These are phyloP conservation scores for Dichotomocladium elegans DNA, from an alignment of 371 early-diverging fungal genomes.

Conservation along the genomic window DNA sequence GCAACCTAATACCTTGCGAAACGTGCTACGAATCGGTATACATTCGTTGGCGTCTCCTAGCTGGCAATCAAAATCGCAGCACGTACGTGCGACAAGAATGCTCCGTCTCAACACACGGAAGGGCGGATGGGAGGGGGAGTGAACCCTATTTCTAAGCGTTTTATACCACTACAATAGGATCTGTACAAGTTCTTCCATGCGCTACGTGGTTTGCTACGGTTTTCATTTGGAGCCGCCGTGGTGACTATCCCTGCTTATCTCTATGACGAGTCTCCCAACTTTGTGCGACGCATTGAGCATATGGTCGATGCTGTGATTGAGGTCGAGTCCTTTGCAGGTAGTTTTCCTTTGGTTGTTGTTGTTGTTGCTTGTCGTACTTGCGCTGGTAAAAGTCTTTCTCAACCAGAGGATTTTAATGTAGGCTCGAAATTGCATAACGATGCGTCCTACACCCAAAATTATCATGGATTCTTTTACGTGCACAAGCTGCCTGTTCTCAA, in stretches of 20 bases:
- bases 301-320: slow-evolving; percentile 84
- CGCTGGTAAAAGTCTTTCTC: too few species aligned
- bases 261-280: slow-evolving; percentile 54
- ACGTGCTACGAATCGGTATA: slow-evolving; percentile 74
- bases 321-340: slow-evolving; percentile 91
- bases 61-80: slow-evolving; percentile 62
- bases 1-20: slow-evolving; percentile 43
- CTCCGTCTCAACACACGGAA: neutral
- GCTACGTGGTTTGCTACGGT: slow-evolving; percentile 73
- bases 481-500: slow-evolving; percentile 78
- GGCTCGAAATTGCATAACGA: slow-evolving; percentile 45
- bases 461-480: slow-evolving; percentile 88
- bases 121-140: neutral
- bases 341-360: neutral
- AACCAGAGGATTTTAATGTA: too few species aligned
- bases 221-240: slow-evolving; percentile 73
- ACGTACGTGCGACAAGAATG: slow-evolving; percentile 29
- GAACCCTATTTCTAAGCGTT: neutral
- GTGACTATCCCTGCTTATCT: slow-evolving; percentile 82
- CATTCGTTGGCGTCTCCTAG: slow-evolving; percentile 76
- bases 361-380: too few species aligned
- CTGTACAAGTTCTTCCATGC: slow-evolving; percentile 71
- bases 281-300: slow-evolving; percentile 75
- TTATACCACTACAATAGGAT: slow-evolving; percentile 29
- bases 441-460: slow-evolving; percentile 61